Percentiles rank a stretch among this genome's conserved stretches.
phyloP scores from a whole-genome alignment of 371 early-diverging fungal genomes.

The Haplosporangium sp. region DNA sequence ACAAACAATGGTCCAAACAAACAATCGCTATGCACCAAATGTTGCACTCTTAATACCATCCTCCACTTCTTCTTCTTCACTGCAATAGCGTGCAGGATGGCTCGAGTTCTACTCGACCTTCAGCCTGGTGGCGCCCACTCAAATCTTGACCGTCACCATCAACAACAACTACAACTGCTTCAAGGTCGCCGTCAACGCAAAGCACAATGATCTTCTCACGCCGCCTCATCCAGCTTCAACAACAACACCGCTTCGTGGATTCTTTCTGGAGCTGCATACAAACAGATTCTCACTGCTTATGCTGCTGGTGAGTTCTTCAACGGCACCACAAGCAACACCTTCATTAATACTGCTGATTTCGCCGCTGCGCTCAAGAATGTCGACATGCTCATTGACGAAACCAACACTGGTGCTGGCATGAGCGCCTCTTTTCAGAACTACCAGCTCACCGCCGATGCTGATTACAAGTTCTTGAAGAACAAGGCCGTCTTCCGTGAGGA shows the following conservation, averaged over 20 bases:
- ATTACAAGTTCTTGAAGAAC: constrained; percentile 56
- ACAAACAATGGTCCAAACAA: too few relatives aligned
- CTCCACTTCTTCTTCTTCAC: neutral
- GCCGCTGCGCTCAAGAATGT: constrained; percentile 66
- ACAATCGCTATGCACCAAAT: too few relatives aligned
- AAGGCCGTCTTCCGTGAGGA: constrained; percentile 77
- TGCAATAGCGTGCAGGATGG: constrained; percentile 77
- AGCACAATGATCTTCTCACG: constrained; percentile 68
- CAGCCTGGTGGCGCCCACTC: constrained; percentile 74
- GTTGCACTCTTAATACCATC: too few relatives aligned
- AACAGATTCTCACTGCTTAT: constrained; percentile 69
- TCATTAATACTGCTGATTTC: constrained; percentile 60
- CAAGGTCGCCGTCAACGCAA: constrained; percentile 59
- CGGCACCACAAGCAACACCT: constrained; percentile 49
- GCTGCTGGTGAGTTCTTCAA: constrained; percentile 69
- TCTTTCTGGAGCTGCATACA: constrained; percentile 69
- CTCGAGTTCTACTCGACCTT: constrained; percentile 80
- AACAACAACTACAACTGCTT: constrained; percentile 76
- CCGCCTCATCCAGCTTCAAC: constrained; percentile 72
- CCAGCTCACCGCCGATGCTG: constrained; percentile 51
- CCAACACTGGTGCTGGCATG: constrained; percentile 62
- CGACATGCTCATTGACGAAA: constrained; percentile 82
- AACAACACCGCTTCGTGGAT: constrained; percentile 76
- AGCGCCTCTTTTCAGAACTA: constrained; percentile 66
- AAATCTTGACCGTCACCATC: constrained; percentile 63